Conservation (phyloP, 768 basidiomycete species). For the Tricholoma sp. region DNA sequence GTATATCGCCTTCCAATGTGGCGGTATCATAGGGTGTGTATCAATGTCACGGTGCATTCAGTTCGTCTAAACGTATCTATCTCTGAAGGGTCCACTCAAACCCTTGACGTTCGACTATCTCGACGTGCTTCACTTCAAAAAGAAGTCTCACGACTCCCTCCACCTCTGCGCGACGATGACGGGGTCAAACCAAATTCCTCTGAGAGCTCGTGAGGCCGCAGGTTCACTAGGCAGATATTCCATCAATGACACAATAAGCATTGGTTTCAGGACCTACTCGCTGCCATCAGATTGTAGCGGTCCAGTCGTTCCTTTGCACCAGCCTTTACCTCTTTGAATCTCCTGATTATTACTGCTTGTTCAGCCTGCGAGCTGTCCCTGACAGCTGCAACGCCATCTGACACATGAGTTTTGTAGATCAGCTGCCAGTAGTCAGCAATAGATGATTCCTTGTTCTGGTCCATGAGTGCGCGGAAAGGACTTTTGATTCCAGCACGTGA, state of each 20-base stretch:
- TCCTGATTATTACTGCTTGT: slow-evolving; percentile 26
- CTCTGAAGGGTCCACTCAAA: not conserved
- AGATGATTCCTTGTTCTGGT: slow-evolving; percentile 23
- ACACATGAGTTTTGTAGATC: slow-evolving; percentile 25
- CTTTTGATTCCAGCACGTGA: slow-evolving; percentile 30
- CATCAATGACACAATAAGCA: not conserved
- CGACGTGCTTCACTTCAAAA: not conserved
- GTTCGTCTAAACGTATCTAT: not conserved
- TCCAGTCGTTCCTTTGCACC: slow-evolving; percentile 28
- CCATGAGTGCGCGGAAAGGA: slow-evolving; percentile 28
- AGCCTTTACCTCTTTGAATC: slow-evolving; percentile 31
- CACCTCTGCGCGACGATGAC: not conserved
- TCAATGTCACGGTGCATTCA: not conserved
- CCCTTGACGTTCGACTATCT: not conserved
- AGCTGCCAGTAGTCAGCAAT: slow-evolving; percentile 9
- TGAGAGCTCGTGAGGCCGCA: not conserved
- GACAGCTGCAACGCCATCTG: slow-evolving; percentile 34
- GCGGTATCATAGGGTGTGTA: not conserved
- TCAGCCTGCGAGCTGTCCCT: slow-evolving; percentile 28
- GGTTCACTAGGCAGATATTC: not conserved
- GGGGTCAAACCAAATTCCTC: not conserved
- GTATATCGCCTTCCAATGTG: not conserved
- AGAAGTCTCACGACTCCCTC: not conserved
- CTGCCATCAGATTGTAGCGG: slow-evolving; percentile 26
- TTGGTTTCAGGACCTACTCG: slow-evolving; percentile 22